These are phyloP conservation scores for Colletotrichum viniferum DNA, from an alignment of 2,329 filamentous ascomycete species.

Conservation along the genomic window DNA sequence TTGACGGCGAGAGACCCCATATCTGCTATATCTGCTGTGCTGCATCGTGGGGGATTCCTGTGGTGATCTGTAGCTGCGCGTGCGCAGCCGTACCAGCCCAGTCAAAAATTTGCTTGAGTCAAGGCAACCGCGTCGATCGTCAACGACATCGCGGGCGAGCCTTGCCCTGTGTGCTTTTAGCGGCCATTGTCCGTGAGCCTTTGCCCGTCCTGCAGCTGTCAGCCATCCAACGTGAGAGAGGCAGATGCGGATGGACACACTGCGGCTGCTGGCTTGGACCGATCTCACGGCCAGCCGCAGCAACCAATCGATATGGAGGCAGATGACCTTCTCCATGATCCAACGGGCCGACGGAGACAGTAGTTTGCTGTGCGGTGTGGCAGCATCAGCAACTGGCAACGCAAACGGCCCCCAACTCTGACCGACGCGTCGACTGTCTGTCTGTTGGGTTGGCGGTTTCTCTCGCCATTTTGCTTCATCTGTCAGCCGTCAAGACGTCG, in stretches of 20 bases:
- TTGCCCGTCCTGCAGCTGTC: background rate
- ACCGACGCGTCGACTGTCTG: background rate
- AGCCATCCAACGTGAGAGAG: background rate
- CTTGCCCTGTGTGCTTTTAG: background rate
- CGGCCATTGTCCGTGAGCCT: background rate
- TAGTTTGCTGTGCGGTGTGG: background rate
- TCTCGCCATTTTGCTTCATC: constrained; percentile 6
- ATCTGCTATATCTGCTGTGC: background rate
- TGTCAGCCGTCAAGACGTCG: constrained; percentile 6
- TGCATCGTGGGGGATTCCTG: background rate
- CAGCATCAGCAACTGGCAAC: background rate
- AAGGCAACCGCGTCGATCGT: background rate
- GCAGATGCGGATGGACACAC: background rate
- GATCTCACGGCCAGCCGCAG: background rate
- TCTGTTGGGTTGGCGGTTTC: background rate
- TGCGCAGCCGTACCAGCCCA: background rate
- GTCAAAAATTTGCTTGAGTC: background rate
- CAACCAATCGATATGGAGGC: background rate
- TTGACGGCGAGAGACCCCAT: background rate
- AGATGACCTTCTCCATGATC: background rate
- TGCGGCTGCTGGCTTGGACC: constrained; percentile 1
- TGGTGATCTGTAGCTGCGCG: background rate
- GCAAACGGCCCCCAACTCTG: background rate
- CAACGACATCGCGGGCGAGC: background rate
- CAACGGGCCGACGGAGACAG: background rate